phyloP scores from a whole-genome alignment of 2,329 filamentous ascomycete species.

The Exophiala mesophila region DNA sequence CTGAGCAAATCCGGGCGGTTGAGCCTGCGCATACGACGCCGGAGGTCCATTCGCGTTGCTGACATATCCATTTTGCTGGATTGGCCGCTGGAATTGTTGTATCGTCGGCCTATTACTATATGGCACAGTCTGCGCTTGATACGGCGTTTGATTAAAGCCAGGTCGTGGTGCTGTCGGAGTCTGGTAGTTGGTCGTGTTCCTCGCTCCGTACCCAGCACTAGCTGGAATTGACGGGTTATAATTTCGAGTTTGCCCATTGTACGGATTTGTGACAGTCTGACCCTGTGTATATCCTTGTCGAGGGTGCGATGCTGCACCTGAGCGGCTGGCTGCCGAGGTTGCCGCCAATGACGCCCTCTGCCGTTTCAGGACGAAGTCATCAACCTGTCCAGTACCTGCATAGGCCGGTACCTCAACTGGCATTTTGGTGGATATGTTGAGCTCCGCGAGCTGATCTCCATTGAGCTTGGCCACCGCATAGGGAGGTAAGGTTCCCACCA shows the following conservation, averaged over 20 bases:
- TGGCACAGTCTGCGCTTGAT: slow-evolving; percentile 30
- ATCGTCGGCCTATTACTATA: slow-evolving; percentile 34
- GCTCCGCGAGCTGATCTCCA: slow-evolving; percentile 75
- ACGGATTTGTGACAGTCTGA: slow-evolving; percentile 17
- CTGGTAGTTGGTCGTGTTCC: slow-evolving; percentile 29
- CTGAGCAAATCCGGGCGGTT: slow-evolving; percentile 22
- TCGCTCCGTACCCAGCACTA: slow-evolving; percentile 31
- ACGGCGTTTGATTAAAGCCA: slow-evolving; percentile 32
- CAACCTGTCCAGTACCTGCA: slow-evolving; percentile 76
- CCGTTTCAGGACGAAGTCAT: slow-evolving; percentile 58
- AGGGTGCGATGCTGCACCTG: slow-evolving; percentile 9
- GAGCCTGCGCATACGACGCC: slow-evolving; percentile 6
- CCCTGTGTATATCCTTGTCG: slow-evolving; percentile 22
- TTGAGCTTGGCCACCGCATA: slow-evolving; percentile 82
- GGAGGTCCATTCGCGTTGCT: slow-evolving; percentile 1
- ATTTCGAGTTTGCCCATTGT: slow-evolving; percentile 19
- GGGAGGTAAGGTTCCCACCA: slow-evolving; percentile 72
- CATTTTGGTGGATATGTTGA: slow-evolving; percentile 76
- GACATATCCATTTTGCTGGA: slow-evolving; percentile 31
- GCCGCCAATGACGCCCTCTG: slow-evolving; percentile 35
- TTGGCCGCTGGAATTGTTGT: slow-evolving; percentile 39
- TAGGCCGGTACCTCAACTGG: slow-evolving; percentile 68
- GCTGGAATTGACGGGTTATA: slow-evolving; percentile 24
- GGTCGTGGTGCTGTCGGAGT: slow-evolving; percentile 34
- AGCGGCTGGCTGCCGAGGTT: slow-evolving; percentile 30